Percentiles rank a stretch among this genome's conserved stretches.
Conservation (phyloP, 257 asterid genomes). For the Lycium barbarum region DNA sequence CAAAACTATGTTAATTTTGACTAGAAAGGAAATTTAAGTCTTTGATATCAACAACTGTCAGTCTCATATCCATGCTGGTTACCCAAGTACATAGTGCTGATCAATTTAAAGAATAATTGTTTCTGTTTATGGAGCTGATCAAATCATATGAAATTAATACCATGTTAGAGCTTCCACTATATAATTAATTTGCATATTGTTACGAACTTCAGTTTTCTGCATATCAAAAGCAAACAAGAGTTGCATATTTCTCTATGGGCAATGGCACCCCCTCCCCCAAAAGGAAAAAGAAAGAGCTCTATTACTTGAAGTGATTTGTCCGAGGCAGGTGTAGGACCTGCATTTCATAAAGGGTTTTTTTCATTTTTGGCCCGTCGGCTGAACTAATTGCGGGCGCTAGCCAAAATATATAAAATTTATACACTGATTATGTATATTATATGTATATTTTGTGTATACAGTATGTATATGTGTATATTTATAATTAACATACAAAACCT, state of each 20-base stretch:
- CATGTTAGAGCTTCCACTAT: not conserved
- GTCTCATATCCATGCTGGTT: not conserved
- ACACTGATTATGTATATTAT: too few species aligned
- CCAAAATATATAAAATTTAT: too few species aligned
- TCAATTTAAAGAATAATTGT: not conserved
- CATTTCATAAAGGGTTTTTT: not conserved
- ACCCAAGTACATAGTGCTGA: not conserved
- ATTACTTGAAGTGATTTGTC: not conserved
- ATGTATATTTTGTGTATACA: too few species aligned
- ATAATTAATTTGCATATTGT: not conserved
- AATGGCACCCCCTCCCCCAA: not conserved
- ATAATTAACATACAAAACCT: too few species aligned
- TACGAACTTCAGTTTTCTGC: not conserved
- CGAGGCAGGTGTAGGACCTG: not conserved
- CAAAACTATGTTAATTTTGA: not conserved
- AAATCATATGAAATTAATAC: not conserved
- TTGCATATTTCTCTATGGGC: not conserved
- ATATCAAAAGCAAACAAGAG: not conserved
- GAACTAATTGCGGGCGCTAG: too few species aligned
- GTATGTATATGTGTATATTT: too few species aligned
- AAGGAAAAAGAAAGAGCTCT: not conserved
- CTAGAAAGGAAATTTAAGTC: not conserved
- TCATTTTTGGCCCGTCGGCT: too few species aligned
- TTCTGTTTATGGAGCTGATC: not conserved
- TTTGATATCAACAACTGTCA: not conserved